Conservation (phyloP, 2,329 filamentous ascomycete species). For the Hymenoscyphus fructigenus region DNA sequence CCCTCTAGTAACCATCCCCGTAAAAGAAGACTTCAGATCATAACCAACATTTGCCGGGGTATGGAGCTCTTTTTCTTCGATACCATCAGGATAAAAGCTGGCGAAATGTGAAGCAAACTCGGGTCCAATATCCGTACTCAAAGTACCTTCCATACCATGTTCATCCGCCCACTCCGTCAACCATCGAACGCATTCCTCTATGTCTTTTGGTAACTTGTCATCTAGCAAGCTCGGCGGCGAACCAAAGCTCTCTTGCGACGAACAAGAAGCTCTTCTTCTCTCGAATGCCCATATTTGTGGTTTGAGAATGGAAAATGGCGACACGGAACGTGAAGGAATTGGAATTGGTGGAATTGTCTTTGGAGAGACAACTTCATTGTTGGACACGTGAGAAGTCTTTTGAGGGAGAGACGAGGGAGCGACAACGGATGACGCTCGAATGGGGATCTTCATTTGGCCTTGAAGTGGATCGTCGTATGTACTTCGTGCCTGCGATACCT, state of each 20-base stretch:
- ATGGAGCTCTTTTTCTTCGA: neutral
- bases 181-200: neutral
- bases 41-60: neutral
- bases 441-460: too few relatives aligned
- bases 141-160: neutral
- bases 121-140: neutral
- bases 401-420: too few relatives aligned
- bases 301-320: too few relatives aligned
- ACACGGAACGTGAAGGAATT: too few relatives aligned
- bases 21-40: neutral
- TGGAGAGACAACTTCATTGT: too few relatives aligned
- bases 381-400: too few relatives aligned
- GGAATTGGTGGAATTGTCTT: too few relatives aligned
- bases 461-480: too few relatives aligned
- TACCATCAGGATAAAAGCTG: neutral
- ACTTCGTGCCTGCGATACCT: too few relatives aligned
- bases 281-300: too few relatives aligned
- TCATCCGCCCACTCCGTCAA: neutral
- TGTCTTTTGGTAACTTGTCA: neutral
- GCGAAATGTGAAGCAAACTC: neutral
- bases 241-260: neutral
- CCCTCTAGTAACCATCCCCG: neutral
- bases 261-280: too few relatives aligned
- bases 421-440: too few relatives aligned
- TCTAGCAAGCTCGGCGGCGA: neutral